phyloP scores from a whole-genome alignment of 495 filamentous ascomycete species.

The Penicillium egyptiacum region DNA sequence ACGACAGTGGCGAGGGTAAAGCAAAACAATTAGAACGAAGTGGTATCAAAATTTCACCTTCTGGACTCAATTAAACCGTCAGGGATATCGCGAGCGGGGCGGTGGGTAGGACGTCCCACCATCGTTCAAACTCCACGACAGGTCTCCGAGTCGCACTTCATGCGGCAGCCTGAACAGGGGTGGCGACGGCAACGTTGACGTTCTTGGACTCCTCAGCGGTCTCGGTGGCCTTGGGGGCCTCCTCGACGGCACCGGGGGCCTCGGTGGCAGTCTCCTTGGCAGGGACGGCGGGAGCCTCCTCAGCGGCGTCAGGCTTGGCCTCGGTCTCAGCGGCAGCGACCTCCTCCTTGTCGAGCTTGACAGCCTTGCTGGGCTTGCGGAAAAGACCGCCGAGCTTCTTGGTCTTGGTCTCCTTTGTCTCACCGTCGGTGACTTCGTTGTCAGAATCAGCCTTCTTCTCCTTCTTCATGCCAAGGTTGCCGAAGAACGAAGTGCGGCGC shows the following conservation, averaged over 20 bases:
- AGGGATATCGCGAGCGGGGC: slow-evolving; percentile 17
- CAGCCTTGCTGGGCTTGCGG: slow-evolving; percentile 58
- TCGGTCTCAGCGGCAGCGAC: slow-evolving; percentile 34
- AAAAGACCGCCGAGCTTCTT: slow-evolving; percentile 57
- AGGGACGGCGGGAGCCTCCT: slow-evolving; percentile 28
- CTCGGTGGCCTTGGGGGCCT: slow-evolving; percentile 35
- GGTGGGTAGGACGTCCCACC: slow-evolving; percentile 41
- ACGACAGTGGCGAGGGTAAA: slow-evolving; percentile 33
- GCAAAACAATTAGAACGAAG: slow-evolving; percentile 24
- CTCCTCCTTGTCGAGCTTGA: slow-evolving; percentile 47
- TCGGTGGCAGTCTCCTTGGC: slow-evolving; percentile 36
- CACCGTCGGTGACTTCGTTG: slow-evolving; percentile 49
- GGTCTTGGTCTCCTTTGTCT: slow-evolving; percentile 48
- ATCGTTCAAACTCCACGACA: slow-evolving; percentile 44
- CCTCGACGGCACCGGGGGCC: slow-evolving; percentile 27
- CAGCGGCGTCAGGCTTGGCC: slow-evolving; percentile 35
- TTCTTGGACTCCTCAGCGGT: slow-evolving; percentile 33
- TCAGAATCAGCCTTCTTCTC: slow-evolving; percentile 54
- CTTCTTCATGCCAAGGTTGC: slow-evolving; percentile 50
- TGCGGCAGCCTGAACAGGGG: slow-evolving; percentile 52
- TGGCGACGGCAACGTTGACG: slow-evolving; percentile 37
- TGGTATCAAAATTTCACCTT: slow-evolving; percentile 31
- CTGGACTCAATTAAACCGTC: slow-evolving; percentile 17
- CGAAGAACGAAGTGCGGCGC: slow-evolving; percentile 58
- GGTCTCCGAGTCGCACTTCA: slow-evolving; percentile 37